Base-by-base conservation (phyloP, 495 filamentous ascomycete species). In the Penicillium lividum region DNA sequence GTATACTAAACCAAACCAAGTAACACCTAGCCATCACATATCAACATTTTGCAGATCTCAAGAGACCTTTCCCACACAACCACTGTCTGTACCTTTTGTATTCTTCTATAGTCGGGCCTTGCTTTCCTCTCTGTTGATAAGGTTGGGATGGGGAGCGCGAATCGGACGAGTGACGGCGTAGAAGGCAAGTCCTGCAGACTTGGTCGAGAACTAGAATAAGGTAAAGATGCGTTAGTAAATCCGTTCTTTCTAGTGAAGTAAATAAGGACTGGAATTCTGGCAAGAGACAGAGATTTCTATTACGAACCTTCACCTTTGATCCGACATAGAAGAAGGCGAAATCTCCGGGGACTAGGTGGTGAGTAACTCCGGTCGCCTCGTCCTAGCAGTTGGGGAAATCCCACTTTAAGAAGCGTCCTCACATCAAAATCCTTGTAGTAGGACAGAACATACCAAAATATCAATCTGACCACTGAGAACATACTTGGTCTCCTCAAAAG, bases 11-110 rank as follows among this genome's bases (percentile, higher is more conserved):
- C 31, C 11, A 57, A 10, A 55, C 16, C 52, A 59, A 50, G 53
- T 46, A 18, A 9, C 34, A 54, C 7, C 11, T 11, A 16, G 30
- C 22, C 34, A 56, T 73, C 63, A 81, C 65, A 79, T 76, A 65
- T 91, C 88, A 58, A 89, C 80, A 58, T 88, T 83, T 81, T 96
- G 92, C 75, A 22, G 22, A 22, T 22, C 96, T 97, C 66, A 97
- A 97, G 58, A 97, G 77, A 66, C 89, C 92, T 78, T 96, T 97
- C n/a, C 92, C 92, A 60, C 86, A 81, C 64, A 97, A 74, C 93
- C 93, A 98, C 73, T 96, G 93, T 65, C 86, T 77, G 73, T 98
- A 98, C 0, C 92, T 91, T 73, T 92, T 97, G 71, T 98, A 98
- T 61, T 22, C 22, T 22, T 30, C n/a, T 49, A 59, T 42, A 59